Base-by-base conservation (phyloP, 225 moss, liverwort and hornwort genomes). In the Antitrichia curtipendula region DNA sequence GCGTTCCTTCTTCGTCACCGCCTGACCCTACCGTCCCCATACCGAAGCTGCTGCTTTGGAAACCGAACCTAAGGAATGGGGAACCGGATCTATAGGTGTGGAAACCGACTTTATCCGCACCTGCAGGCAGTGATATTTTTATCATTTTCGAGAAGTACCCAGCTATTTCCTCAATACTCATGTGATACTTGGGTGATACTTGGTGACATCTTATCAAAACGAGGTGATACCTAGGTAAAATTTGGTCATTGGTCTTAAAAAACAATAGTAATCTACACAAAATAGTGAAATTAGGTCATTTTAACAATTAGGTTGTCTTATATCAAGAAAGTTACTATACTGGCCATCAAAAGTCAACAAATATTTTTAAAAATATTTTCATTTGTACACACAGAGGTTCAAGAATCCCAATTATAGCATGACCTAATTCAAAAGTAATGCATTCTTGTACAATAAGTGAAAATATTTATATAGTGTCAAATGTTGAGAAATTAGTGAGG, bases 161-260 rank as follows among this genome's bases (percentile, higher is more conserved):
- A n/a, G n/a, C n/a, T n/a, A 24, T 70, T 25, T 24, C 43, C 2
- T 27, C 9, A 15, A 41, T 70, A 5, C 41, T 70, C 45, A 28
- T 16, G 27, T 71, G 43, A 43, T 71, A 41, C 59, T 25, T 59
- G 20, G 8, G 56, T 54, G 54, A 54, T 54, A 19, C 68, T 38
- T 23, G 7, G 31, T n/a, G n/a, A n/a, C 12, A n/a, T 11, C 0
- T 21, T 20, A 6, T 2, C 2, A 5, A 65, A 7, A 21, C 2
- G 0, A 36, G 64, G 36, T 65, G 20, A 65, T 20, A n/a, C 7
- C 0, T n/a, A n/a, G 6, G 12, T 21, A 12, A 66, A 66, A n/a
- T n/a, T 66, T 65, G n/a, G 6, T 6, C 36, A 3, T 11, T 2
- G n/a, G 6, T 18, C 5, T 17, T 9, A 13, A 49, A 49, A 49